Conservation (phyloP, 768 basidiomycete genomes). For the Amanita exitialis region DNA sequence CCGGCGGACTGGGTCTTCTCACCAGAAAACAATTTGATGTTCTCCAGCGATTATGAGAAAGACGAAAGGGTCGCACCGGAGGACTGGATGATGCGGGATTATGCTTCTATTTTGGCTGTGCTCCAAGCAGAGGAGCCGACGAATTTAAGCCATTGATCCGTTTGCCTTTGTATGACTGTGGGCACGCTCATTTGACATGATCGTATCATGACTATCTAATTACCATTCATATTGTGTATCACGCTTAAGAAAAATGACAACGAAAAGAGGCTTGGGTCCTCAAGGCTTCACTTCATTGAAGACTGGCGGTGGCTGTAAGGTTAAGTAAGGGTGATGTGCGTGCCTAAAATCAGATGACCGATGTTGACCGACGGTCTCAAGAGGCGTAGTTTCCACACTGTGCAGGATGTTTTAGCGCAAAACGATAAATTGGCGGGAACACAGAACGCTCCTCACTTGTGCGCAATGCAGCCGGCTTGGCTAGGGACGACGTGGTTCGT, state of each 20-base stretch:
- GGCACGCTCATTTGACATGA: background rate
- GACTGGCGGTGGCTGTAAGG: background rate
- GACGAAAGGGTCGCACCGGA: conserved; percentile 38
- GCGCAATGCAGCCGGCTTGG: background rate
- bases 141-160: background rate
- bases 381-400: background rate
- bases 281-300: background rate
- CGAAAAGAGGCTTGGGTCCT: background rate
- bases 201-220: background rate
- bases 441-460: background rate
- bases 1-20: conserved; percentile 52
- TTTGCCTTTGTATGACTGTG: background rate
- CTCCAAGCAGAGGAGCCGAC: conserved; percentile 17
- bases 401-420: background rate
- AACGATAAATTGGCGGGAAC: background rate
- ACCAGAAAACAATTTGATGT: conserved; percentile 46
- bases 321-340: background rate
- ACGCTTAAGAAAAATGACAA: no score
- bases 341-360: background rate
- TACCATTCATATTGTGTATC: background rate
- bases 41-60: conserved; percentile 22
- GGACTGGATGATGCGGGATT: conserved; percentile 48
- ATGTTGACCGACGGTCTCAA: conserved; percentile 1
- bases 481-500: background rate
- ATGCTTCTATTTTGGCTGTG: conserved; percentile 30